These are phyloP conservation scores for Colletotrichum falcatum DNA, from an alignment of 2,329 filamentous ascomycete genomes.

Conservation along the genomic window DNA sequence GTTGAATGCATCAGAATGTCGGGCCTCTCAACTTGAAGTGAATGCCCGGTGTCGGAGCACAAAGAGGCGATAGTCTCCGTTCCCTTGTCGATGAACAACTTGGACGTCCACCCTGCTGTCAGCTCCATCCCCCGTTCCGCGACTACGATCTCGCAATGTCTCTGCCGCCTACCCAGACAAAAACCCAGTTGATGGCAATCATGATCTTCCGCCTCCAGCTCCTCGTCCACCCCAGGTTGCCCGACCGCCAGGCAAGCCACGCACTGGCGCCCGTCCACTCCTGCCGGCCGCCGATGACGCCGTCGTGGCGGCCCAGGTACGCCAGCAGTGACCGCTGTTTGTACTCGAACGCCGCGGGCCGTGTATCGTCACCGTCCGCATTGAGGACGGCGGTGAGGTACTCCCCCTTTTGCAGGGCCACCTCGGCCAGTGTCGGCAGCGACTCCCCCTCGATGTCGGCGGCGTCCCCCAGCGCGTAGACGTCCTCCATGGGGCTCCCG, in stretches of 20 bases:
- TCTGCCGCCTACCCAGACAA: conserved; percentile 30
- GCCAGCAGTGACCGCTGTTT: conserved; percentile 29
- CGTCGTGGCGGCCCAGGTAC: conserved; percentile 29
- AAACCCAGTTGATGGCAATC: conserved; percentile 28
- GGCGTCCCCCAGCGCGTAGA: conserved; percentile 26
- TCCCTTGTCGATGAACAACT: neutral
- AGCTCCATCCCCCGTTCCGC: rapidly evolving
- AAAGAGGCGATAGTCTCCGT: neutral
- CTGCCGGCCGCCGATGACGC: conserved; percentile 30
- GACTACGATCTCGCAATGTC: conserved; percentile 24
- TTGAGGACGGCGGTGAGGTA: conserved; percentile 23
- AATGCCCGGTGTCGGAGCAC: no score
- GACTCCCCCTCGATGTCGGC: conserved; percentile 31
- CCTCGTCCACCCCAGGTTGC: conserved; percentile 30
- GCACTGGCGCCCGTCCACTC: conserved; percentile 33
- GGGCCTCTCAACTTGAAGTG: neutral
- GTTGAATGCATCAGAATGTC: neutral
- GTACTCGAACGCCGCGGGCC: conserved; percentile 8
- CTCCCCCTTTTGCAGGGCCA: conserved; percentile 34
- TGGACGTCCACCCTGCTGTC: no score
- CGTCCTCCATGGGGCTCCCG: conserved; percentile 24
- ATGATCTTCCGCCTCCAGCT: conserved; percentile 36
- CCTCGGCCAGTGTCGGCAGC: conserved; percentile 28
- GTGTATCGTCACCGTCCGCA: neutral
- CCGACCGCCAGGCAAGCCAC: conserved; percentile 33